phyloP scores from a whole-genome alignment of 148 eudicot species.

The Rhododendron simsii region DNA sequence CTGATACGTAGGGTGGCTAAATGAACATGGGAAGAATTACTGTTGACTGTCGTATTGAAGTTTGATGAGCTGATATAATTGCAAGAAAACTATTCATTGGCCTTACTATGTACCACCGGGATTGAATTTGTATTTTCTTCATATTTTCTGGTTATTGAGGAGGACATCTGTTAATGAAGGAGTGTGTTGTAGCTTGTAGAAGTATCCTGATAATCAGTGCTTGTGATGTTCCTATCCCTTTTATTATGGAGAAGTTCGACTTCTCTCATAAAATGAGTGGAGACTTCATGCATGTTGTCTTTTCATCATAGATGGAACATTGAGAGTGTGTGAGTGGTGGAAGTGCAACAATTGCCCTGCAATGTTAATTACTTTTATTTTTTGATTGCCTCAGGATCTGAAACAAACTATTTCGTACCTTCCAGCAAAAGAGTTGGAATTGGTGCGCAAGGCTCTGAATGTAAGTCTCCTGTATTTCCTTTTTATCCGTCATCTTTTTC shows the following conservation, averaged over 20 bases:
- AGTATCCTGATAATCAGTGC: not conserved
- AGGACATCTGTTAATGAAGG: not conserved
- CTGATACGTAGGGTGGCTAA: not conserved
- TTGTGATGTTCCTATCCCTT: not conserved
- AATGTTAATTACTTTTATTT: slow-evolving; percentile 5
- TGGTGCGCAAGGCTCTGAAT: slow-evolving; percentile 71
- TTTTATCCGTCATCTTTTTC: not conserved
- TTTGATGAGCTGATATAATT: not conserved
- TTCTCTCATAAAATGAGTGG: not conserved
- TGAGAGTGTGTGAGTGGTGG: not conserved
- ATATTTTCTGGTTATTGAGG: not conserved
- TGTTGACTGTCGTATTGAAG: not conserved
- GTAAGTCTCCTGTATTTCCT: slow-evolving; percentile 15
- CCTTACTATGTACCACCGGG: not conserved
- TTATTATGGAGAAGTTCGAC: not conserved
- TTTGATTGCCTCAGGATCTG: slow-evolving; percentile 62
- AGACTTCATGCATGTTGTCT: not conserved
- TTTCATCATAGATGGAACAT: not conserved
- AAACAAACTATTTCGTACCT: slow-evolving; percentile 75
- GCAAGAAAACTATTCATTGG: not conserved
- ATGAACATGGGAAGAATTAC: not conserved
- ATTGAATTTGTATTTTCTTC: not conserved
- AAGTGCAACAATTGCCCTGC: not conserved
- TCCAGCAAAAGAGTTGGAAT: slow-evolving; percentile 56
- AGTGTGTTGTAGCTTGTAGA: not conserved